A percentile compares a stretch with the other conserved stretches of the same genome.
phyloP scores from a whole-genome alignment of 495 filamentous ascomycete genomes.

The Daldinia childiae region DNA sequence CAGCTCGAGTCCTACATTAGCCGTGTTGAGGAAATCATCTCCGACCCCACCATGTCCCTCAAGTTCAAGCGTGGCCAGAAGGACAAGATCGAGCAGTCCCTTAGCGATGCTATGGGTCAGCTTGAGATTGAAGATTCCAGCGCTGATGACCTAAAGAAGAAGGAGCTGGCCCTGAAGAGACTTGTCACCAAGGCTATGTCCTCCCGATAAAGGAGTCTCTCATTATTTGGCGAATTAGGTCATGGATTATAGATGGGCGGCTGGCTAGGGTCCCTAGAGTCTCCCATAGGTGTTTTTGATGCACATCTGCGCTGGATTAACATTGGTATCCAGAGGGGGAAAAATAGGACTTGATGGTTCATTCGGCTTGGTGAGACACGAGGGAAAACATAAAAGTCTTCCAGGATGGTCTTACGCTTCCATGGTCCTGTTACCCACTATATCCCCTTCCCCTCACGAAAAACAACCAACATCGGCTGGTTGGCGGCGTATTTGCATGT shows the following conservation, averaged over 20 bases:
- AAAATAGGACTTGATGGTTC: conserved; percentile 42
- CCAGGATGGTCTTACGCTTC: conserved; percentile 52
- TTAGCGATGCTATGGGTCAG: conserved; percentile 61
- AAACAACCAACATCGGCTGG: conserved; percentile 42
- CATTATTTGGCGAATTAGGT: conserved; percentile 44
- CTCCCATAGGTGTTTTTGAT: conserved; percentile 33
- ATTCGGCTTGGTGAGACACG: conserved; percentile 37
- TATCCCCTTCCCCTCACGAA: conserved; percentile 44
- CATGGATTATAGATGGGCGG: conserved; percentile 48
- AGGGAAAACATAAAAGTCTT: conserved; percentile 47
- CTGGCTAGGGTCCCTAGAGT: conserved; percentile 41
- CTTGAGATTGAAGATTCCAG: conserved; percentile 70
- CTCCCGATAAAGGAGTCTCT: conserved; percentile 70
- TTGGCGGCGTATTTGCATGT: conserved; percentile 57
- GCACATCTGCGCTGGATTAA: conserved; percentile 30
- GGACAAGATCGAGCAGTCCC: conserved; percentile 97
- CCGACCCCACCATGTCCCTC: conserved; percentile 92
- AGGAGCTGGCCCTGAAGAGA: conserved; percentile 98
- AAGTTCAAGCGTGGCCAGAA: conserved; percentile 99
- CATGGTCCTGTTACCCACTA: conserved; percentile 45
- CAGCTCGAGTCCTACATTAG: conserved; percentile 99
- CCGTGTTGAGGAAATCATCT: conserved; percentile 98
- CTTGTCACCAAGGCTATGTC: conserved; percentile 97
- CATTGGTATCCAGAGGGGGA: conserved; percentile 45
- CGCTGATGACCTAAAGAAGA: conserved; percentile 99